Base-by-base conservation (phyloP, 1,139 yeast genomes). In the Diutina scorzettiae region DNA sequence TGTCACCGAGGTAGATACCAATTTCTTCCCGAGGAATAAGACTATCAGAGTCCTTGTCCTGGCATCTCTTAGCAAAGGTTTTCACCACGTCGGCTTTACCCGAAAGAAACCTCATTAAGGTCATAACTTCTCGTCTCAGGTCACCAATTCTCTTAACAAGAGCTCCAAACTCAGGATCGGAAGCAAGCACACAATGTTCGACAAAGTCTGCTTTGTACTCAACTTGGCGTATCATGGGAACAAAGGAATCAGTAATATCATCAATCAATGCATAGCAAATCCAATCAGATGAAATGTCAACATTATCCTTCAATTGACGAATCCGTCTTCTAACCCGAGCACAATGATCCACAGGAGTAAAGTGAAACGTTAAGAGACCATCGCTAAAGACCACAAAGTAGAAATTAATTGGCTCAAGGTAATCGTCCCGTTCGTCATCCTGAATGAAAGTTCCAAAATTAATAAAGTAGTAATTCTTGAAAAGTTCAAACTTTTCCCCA, bases 61-160 rank as follows among this genome's bases (percentile, higher is more conserved):
- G 39, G 20, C 43, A 43, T 55, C 98, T 73, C 58, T 93, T 91
- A 32, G 96, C 95, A 69, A 91, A 87, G 94, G 89, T 91, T 55
- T 85, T 84, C 53, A 91, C 86, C 45, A 93, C 98, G 59, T 93
- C 98, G 0, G 98, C 97, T 59, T 91, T 91, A 47, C 96, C 95
- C 24, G 94, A 80, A 43, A 91, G 69, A 48, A 91, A 67, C 53
- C 98, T 72, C 84, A 91, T 80, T 56, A 89, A 66, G 0, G 95
- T 82, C 96, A 89, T 89, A 32, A 87, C 94, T 54, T 81, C 83
- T 47, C 91, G 71, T 57, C 97, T 75, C 12, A 95, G 77, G 53
- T 84, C 93, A 45, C 96, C 96, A 50, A 89, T 85, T 49, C 82
- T 71, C 49, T 77, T 74, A 52, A 89, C 66, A 86, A 86, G 82